Base-by-base conservation (phyloP, 2,329 filamentous ascomycete genomes). In the Sclerotinia subarctica region DNA sequence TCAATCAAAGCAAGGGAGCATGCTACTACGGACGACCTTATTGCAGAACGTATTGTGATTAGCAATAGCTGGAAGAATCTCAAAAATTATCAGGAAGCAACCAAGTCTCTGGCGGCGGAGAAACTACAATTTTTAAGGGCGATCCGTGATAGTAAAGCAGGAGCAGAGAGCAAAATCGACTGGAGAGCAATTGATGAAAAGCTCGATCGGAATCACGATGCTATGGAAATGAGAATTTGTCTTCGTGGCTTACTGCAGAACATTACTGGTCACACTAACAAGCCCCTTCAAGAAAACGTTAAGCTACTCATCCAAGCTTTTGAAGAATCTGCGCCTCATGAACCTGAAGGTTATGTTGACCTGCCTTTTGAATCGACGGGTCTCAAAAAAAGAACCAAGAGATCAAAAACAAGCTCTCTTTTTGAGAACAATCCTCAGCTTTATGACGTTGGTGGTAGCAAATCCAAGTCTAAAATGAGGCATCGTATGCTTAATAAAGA, bases 121-220 rank as follows among this genome's bases (percentile, higher is more conserved):
- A 83, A 82, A 67, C 78, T 81, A 66, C 75, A 77, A 19, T 73
- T 86, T 32, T 75, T 84, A 0, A 73, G 78, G 47, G 79, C 81
- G 2, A 81, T 86, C 47, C 76, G 80, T 10, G 78, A 79, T 19
- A 80, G 78, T 3, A 77, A 77, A 2, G 81, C 78, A 1, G 72
- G 75, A 11, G 76, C 70, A 0, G 84, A 86, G 64, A 71, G 74
- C 11, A 82, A 82, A 58, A 85, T 87, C 52, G 80, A 80, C 0
- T 88, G 85, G 85, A 72, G 74, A 47, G 78, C 74, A 32, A 74
- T 86, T 35, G 78, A 82, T 66, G 78, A 80, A 51, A 70, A 75
- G 7, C 81, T 80, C 65, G 78, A 80, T 52, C 73, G 72, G n/a
- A 78, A 75, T 44, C 82, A 80, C 77, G 72, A 70, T 38, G 67